Evolutionary conservation across 1,139 yeast species (phyloP), one percentile per base, ranked within the genome.

Genomic region (Yarrowia galli): DNA sequence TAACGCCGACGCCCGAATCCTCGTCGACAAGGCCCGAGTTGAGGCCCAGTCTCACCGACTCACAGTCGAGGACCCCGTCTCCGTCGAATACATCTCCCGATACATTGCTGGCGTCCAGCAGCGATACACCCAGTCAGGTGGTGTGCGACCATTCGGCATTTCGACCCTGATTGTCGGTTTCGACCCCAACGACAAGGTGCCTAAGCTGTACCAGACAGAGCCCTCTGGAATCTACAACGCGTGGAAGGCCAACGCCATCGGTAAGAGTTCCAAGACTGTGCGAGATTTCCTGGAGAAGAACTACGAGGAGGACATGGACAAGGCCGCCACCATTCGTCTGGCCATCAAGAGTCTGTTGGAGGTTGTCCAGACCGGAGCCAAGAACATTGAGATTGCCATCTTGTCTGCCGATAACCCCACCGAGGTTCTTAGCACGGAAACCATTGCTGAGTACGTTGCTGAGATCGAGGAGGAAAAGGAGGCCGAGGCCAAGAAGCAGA

Each of bases 231-330:
- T 95, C 72, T 95, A 89, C 77, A 92, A 96, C 68, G 97, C 98
- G n/a, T 95, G 99, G 99, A 92, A 93, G 79, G 98, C 99, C 23
- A 96, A 92, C 78, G 93, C 99, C 28, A 95, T 96, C 77, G 99
- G 99, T 69, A 88, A 97, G 76, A 91, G 96, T 70, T 86, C 96
- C 71, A 95, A 95, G 79, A 95, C 98, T 1, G 98, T 96, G 42
- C 88, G 97, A 73, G 99, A 96, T 78, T 91, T 93, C 74, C 84
- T 95, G 78, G 99, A 96, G 79, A 93, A 92, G 81, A 91, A 92
- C 75, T 93, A 91, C 80, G 85, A 84, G 74, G 92, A 89, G 69
- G 92, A 85, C 25, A 78, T 89, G 80, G 82, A 83, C 70, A 92
- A 88, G 73, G 89, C 89, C 65, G 89, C 88, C 60, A 89, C 98